Base-by-base conservation (phyloP, 495 filamentous ascomycete genomes). In the Daldinia concentrica region DNA sequence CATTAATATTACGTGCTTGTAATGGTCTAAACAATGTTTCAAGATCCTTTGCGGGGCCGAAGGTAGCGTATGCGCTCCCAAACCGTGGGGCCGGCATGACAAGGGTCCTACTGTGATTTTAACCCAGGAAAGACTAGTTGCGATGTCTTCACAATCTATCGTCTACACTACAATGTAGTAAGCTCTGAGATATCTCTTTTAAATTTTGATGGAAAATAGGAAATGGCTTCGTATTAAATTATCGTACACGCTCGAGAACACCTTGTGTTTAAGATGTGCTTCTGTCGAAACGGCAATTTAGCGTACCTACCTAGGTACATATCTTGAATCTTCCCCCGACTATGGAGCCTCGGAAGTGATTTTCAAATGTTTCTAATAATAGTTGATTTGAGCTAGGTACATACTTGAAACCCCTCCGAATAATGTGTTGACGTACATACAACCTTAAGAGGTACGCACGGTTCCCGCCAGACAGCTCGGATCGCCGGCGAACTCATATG, bases 31-130 rank as follows among this genome's bases (percentile, higher is more conserved):
- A 36, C 14, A 24, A 43, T 17, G 27, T 57, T 61, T 50, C 36
- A 19, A 32, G 45, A 64, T 69, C 59, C 30, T 52, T 52, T 45
- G 43, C 43, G 58, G 15, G 45, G 52, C 51, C 27, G 27, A 27
- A 19, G 24, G 39, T 39, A 24, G 12, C n/a, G 45, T 58, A 24
- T 59, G 58, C 43, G 59, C 27, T 34, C 52, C 36, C 7, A 37
- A 43, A 12, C 50, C 66, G 45, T 58, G 29, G 41, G 32, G 19
- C 6, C 60, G 60, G 55, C 17, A 43, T 60, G 58, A 30, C 52
- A 50, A 19, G 48, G 36, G 43, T 12, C 27, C 8, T 22, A 19
- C 29, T 14, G 6, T 27, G 14, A 26, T 39, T 62, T 6, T 52
- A 39, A 45, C 41, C 22, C 3, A 52, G 45, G 41, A 30, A 22